phyloP scores from a whole-genome alignment of 1,284 basidiomycete species.

The Hemileia vastatrix region DNA sequence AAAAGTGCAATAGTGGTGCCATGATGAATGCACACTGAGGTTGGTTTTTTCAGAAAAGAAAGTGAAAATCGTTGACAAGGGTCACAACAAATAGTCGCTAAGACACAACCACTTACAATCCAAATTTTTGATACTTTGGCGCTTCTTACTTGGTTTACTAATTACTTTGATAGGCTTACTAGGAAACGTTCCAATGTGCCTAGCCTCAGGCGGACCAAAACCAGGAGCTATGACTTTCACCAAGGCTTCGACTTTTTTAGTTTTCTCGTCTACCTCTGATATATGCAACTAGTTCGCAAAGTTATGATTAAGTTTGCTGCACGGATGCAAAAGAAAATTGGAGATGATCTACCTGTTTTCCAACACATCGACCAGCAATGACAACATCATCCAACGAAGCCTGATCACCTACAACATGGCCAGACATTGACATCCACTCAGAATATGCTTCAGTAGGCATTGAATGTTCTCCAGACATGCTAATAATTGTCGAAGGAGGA shows the following conservation, averaged over 20 bases:
- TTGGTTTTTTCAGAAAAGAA: slow-evolving; percentile 19
- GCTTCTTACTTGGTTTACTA: slow-evolving; percentile 61
- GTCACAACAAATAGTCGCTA: no score
- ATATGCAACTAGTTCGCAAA: slow-evolving; percentile 41
- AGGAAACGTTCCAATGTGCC: slow-evolving; percentile 73
- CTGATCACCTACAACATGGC: slow-evolving; percentile 22
- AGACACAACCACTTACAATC: slow-evolving; percentile 79
- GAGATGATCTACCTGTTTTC: slow-evolving; percentile 11
- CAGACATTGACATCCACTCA: slow-evolving; percentile 23
- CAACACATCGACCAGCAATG: slow-evolving; percentile 14
- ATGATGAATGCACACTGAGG: slow-evolving; percentile 79
- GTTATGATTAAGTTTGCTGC: neutral
- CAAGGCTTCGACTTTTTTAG: slow-evolving; percentile 79
- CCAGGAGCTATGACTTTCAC: slow-evolving; percentile 79
- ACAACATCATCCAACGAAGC: slow-evolving; percentile 21
- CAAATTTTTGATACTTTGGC: slow-evolving; percentile 81
- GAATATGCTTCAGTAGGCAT: slow-evolving; percentile 20
- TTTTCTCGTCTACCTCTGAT: slow-evolving; percentile 59
- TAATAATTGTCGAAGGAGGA: slow-evolving; percentile 20
- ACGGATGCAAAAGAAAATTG: neutral
- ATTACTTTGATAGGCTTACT: slow-evolving; percentile 93
- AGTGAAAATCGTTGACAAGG: slow-evolving; percentile 25
- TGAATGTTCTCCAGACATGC: slow-evolving; percentile 20
- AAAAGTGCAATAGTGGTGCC: slow-evolving; percentile 90
- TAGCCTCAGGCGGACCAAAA: slow-evolving; percentile 56